Evolutionary conservation across 345 rosid species (phyloP), one percentile per base, ranked within the genome.

Genomic region (Atalantia buxifolia): DNA sequence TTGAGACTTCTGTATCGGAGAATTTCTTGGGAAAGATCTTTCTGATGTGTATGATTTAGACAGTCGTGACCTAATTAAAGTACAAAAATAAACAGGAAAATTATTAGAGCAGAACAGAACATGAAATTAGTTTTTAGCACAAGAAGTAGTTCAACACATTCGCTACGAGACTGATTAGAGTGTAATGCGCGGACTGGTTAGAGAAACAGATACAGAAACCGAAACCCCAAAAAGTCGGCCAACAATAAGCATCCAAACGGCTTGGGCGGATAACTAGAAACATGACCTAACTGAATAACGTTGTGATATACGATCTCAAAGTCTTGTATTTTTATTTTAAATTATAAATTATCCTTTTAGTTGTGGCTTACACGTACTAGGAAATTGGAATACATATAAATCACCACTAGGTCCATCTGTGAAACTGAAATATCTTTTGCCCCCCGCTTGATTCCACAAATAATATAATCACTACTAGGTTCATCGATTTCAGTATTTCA

Each of bases 171-270:
- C 36, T 35, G 36, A 35, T 35, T 35, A 40, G 3, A 96, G 90
- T 65, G 99, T 3, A 12, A 45, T 45, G 98, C 81, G 90, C 98
- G 7, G 98, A 77, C 98, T 96, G 98, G 83, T 94, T 97, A 71
- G 98, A 96, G 67, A 94, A 97, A 19, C 98, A 97, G 63, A 97
- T 87, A 72, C 99, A 98, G 16, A 94, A 92, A 78, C 99, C 98
- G 27, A 97, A 94, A 78, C 99, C 99, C 27, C 94, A 96, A 97
- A 81, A n/a, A 94, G 83, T 67, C 98, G 89, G 7, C 99, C 99
- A 30, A 94, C 77, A 64, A 92, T 90, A 63, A 97, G 88, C 99
- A 97, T 97, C 96, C 93, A 92, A 21, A 93, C 93, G 5, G 82
- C 86, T 74, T 89, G 48, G 30, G 99, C 98, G 16, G 84, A 77